Evolutionary conservation across 352 stramenopile genomes (phyloP), one percentile per base, ranked within the genome.

Genomic region (Globisporangium emineosum): DNA sequence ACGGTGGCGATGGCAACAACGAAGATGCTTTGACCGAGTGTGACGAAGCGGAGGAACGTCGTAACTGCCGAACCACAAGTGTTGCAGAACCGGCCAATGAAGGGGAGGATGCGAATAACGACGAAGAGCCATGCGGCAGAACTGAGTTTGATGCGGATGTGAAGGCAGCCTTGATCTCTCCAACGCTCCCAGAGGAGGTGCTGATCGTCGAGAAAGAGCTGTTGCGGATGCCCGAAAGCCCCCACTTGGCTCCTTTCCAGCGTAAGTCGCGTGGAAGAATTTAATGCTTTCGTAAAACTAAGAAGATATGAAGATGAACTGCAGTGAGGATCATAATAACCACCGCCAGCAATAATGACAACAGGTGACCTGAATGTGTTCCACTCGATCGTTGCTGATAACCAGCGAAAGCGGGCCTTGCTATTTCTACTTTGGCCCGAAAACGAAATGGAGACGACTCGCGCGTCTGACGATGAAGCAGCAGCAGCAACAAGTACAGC

Each of bases 31-130:
- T 35, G 17, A 54, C 27, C 7, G 21, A 50, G 10, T 21, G 21
- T 33, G 57, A 54, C 17, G 57, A 62, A 12, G 40, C 17, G 6
- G 57, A 62, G 4, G 61, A 63, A 3, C 42, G 54, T 21, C 47
- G 43, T 15, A 68, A 55, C 62, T 63, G 55, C 33, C 62, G 62
- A 17, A 68, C 54, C 5, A 23, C 52, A 10, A 68, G 62, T 47
- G 40, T 42, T 27, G 33, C 30, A 1, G 62, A 63, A 19, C 63
- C 61, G 19, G 37, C 47, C 10, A 63, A 35, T 23, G 21, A 23
- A 5, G 57, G 27, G 12, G 45, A 35, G 5, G 27, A 6, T 7
- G 35, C n/a, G n/a, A n/a, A 49, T 10, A 29, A 37, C 19, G 53
- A 58, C 2, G 64, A 62, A 12, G 15, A 47, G 0, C 17, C 19